Conservation (phyloP, 345 rosid genomes). For the Ceriops zippeliana region DNA sequence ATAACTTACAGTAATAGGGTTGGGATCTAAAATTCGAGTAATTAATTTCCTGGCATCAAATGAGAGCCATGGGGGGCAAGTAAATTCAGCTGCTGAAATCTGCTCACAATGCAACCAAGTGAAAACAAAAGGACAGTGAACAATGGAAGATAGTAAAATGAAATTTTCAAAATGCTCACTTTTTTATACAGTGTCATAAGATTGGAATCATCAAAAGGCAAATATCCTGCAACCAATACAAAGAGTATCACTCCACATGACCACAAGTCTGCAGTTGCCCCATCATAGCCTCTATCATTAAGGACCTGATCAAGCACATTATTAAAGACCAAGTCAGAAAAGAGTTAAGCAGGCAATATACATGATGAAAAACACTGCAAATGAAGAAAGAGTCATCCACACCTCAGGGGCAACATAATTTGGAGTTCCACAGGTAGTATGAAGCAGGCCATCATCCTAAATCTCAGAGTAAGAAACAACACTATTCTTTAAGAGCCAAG, state of each 20-base stretch:
- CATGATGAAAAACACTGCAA: not conserved
- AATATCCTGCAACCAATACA: slow-evolving; percentile 96
- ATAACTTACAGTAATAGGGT: slow-evolving; percentile 83
- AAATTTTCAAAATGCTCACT: slow-evolving; percentile 54
- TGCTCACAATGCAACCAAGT: slow-evolving; percentile 26
- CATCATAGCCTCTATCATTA: slow-evolving; percentile 91
- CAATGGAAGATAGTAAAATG: slow-evolving; percentile 9
- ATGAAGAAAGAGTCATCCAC: slow-evolving; percentile 18
- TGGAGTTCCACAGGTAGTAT: slow-evolving; percentile 96
- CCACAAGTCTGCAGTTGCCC: slow-evolving; percentile 96
- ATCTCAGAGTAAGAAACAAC: slow-evolving; percentile 19
- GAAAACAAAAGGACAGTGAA: slow-evolving; percentile 17
- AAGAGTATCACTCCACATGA: slow-evolving; percentile 97
- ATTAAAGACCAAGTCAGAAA: not conserved
- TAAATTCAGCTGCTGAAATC: slow-evolving; percentile 92
- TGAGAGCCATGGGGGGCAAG: slow-evolving; percentile 96
- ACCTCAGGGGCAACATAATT: slow-evolving; percentile 99
- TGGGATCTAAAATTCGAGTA: slow-evolving; percentile 81
- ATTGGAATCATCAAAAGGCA: slow-evolving; percentile 99
- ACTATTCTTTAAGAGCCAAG: not conserved
- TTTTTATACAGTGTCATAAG: slow-evolving; percentile 86
- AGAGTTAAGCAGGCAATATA: not conserved
- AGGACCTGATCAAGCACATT: slow-evolving; percentile 59
- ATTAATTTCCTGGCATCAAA: slow-evolving; percentile 82
- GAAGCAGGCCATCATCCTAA: slow-evolving; percentile 94